These are phyloP conservation scores for Straminergon stramineum DNA, from an alignment of 225 moss, liverwort and hornwort genomes.

Conservation along the genomic window DNA sequence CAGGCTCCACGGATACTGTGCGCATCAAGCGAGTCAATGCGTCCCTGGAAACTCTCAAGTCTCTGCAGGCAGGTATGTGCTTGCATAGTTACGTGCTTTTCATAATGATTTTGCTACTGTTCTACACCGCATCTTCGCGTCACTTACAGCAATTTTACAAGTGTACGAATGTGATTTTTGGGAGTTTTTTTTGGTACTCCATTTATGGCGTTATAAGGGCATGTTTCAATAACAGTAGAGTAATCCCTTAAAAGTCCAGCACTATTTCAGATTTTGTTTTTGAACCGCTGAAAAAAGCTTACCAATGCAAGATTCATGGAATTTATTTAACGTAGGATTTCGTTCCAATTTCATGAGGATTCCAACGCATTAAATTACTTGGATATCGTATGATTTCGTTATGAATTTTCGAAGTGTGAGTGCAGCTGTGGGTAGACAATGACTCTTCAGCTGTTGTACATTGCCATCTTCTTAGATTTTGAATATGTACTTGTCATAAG, in stretches of 20 bases:
- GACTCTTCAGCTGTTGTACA: neutral
- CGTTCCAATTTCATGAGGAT: neutral
- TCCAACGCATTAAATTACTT: neutral
- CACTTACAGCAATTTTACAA: neutral
- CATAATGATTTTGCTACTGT: neutral
- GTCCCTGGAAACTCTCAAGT: slow-evolving; percentile 29
- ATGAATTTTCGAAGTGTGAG: neutral
- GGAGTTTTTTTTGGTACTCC: neutral
- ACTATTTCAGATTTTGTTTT: neutral
- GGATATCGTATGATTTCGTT: neutral
- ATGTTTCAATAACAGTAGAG: neutral
- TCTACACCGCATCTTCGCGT: neutral
- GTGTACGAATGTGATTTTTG: neutral
- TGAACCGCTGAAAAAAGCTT: neutral
- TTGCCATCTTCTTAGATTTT: neutral
- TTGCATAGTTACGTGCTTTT: neutral
- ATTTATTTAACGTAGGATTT: neutral
- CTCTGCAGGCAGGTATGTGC: slow-evolving; percentile 33
- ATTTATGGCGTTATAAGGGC: neutral
- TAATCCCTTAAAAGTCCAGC: neutral
- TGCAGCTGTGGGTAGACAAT: neutral
- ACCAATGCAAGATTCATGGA: neutral
- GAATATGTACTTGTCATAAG: neutral
- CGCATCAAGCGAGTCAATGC: slow-evolving; percentile 33
- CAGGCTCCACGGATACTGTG: slow-evolving; percentile 20